A percentile compares a stretch with the other conserved stretches of the same genome.
phyloP scores from a whole-genome alignment of 2,329 filamentous ascomycete species.

The Torrubiella hemipterigena region DNA sequence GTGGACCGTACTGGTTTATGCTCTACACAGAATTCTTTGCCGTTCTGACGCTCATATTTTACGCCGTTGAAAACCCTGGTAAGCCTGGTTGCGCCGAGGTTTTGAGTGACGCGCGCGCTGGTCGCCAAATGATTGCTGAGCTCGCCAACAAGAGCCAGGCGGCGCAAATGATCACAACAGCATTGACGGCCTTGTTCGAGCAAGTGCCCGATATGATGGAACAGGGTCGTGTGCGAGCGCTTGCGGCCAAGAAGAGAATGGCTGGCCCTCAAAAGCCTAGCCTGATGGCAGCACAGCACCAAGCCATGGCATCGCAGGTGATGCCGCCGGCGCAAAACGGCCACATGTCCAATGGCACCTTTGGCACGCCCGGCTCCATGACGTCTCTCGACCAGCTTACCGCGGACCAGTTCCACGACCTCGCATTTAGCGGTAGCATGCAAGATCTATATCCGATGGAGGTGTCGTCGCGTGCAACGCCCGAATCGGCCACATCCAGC shows the following conservation, averaged over 20 bases:
- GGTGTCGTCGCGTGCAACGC: conserved; percentile 27
- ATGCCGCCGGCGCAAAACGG: conserved; percentile 20
- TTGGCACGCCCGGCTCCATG: conserved; percentile 12
- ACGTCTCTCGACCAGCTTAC: conserved; percentile 22
- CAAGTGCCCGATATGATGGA: conserved; percentile 65
- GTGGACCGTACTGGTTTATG: conserved; percentile 78
- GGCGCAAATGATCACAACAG: conserved; percentile 71
- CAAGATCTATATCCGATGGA: conserved; percentile 34
- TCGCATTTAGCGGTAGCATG: conserved; percentile 25
- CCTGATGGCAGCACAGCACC: conserved; percentile 19
- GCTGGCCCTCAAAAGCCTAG: conserved; percentile 23
- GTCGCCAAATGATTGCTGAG: conserved; percentile 68
- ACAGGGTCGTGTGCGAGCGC: conserved; percentile 26
- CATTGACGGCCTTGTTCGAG: conserved; percentile 69
- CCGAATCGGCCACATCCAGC: conserved; percentile 28
- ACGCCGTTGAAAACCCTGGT: conserved; percentile 67
- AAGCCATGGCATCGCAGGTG: conserved; percentile 16
- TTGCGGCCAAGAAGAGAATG: conserved; percentile 42
- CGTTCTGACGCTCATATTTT: conserved; percentile 68
- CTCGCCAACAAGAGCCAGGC: conserved; percentile 78
- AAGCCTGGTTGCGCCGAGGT: conserved; percentile 67
- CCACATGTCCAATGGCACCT: conserved; percentile 18
- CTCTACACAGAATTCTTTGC: conserved; percentile 77
- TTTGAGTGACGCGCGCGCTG: conserved; percentile 72
- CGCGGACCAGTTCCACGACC: conserved; percentile 20